Conservation (phyloP, 1,284 basidiomycete genomes). For the Ustilago xerochloae region DNA sequence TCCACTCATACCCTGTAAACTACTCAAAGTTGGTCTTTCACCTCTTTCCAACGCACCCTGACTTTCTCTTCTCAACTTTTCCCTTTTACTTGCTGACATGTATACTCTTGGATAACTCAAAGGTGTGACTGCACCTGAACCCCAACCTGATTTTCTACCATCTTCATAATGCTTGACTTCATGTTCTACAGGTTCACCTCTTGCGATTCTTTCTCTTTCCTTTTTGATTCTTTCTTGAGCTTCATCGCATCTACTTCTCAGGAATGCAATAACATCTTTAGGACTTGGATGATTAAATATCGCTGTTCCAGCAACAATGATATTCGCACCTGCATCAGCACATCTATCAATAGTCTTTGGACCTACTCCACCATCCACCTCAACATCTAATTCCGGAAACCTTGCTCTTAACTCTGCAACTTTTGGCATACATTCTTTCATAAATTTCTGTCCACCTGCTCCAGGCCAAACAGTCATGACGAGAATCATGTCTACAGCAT, state of each 20-base stretch:
- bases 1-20: slow-evolving; percentile 31
- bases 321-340: slow-evolving; percentile 86
- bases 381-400: slow-evolving; percentile 87
- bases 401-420: slow-evolving; percentile 87
- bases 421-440: slow-evolving; percentile 90
- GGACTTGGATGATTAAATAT: slow-evolving; percentile 87
- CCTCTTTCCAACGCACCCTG: slow-evolving; percentile 46
- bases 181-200: slow-evolving; percentile 50
- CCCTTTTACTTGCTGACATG: slow-evolving; percentile 41
- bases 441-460: slow-evolving; percentile 92
- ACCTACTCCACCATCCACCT: slow-evolving; percentile 97
- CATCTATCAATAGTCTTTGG: slow-evolving; percentile 89
- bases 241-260: slow-evolving; percentile 59
- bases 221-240: slow-evolving; percentile 63
- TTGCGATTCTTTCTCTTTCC: slow-evolving; percentile 60
- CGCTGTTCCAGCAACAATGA: slow-evolving; percentile 97
- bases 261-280: slow-evolving; percentile 70
- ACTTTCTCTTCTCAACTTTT: slow-evolving; percentile 44
- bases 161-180: slow-evolving; percentile 54
- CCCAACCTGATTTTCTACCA: slow-evolving; percentile 35
- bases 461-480: slow-evolving; percentile 68
- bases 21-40: slow-evolving; percentile 26
- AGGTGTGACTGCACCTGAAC: slow-evolving; percentile 43
- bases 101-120: slow-evolving; percentile 52
- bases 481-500: slow-evolving; percentile 67